These are phyloP conservation scores for Penicillium ucsense DNA, from an alignment of 495 filamentous ascomycete genomes.

Conservation along the genomic window DNA sequence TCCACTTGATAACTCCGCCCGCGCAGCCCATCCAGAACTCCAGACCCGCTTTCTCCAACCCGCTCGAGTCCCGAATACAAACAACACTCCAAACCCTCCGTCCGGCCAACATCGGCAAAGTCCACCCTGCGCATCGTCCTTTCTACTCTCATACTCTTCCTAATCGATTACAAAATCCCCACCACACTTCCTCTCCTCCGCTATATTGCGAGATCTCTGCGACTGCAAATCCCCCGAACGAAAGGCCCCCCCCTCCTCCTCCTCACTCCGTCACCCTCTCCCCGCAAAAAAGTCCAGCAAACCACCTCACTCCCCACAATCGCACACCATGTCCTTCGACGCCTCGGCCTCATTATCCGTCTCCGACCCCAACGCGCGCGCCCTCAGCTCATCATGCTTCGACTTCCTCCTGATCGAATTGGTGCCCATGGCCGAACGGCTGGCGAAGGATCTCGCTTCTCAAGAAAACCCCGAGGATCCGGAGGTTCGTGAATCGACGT, in stretches of 20 bases:
- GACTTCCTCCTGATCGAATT: constrained; percentile 94
- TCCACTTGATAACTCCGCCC: too few relatives aligned
- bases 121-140: too few relatives aligned
- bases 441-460: constrained; percentile 37
- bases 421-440: constrained; percentile 84
- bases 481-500: constrained; percentile 70
- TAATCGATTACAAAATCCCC: neutral
- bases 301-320: neutral
- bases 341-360: constrained; percentile 56
- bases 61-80: too few relatives aligned
- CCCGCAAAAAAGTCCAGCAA: neutral
- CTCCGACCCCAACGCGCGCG: constrained; percentile 66
- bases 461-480: constrained; percentile 55
- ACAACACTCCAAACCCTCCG: too few relatives aligned
- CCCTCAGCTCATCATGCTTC: constrained; percentile 71
- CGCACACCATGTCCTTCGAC: constrained; percentile 64
- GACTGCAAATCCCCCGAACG: neutral
- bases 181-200: neutral
- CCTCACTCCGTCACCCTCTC: neutral
- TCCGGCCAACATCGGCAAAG: too few relatives aligned
- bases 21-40: too few relatives aligned
- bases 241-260: neutral
- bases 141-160: too few relatives aligned
- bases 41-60: too few relatives aligned
- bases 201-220: too few relatives aligned